These are phyloP conservation scores for Solanum tarapatanum DNA, from an alignment of 257 asterid genomes.

Conservation along the genomic window DNA sequence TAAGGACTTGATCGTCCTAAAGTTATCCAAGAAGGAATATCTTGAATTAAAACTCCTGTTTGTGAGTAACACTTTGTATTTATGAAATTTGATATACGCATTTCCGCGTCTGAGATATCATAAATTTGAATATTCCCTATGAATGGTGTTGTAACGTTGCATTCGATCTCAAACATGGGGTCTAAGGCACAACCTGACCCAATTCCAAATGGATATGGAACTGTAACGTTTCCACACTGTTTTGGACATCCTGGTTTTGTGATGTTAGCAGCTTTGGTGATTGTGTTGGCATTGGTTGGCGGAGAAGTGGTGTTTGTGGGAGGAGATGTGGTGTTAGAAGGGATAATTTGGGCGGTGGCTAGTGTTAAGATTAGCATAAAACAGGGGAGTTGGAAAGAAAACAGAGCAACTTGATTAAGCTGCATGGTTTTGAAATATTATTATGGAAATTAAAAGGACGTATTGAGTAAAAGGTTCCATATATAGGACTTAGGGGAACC, in stretches of 20 bases:
- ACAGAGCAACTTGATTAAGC: background rate
- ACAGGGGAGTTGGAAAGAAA: constrained; percentile 3
- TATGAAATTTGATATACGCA: constrained; percentile 34
- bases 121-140: constrained; percentile 7
- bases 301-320: constrained; percentile 12
- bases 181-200: constrained; percentile 27
- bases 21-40: constrained; percentile 9
- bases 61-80: constrained; percentile 35
- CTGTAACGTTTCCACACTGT: constrained; percentile 26
- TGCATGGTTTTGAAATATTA: background rate
- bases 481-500: background rate
- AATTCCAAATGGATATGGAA: constrained; percentile 34
- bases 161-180: constrained; percentile 3
- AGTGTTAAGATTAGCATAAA: constrained; percentile 5
- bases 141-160: constrained; percentile 3
- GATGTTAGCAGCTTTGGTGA: constrained; percentile 12
- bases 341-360: constrained; percentile 9
- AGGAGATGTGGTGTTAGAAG: background rate
- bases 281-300: background rate
- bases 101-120: constrained; percentile 44
- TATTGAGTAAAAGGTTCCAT: background rate
- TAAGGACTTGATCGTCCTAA: constrained; percentile 16
- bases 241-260: constrained; percentile 29
- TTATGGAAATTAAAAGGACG: background rate
- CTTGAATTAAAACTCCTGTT: constrained; percentile 1